Percentiles rank a stretch among this genome's conserved stretches.
phyloP scores from a whole-genome alignment of 805 yeast genomes.

The Monosporozyma yasuniensis region DNA sequence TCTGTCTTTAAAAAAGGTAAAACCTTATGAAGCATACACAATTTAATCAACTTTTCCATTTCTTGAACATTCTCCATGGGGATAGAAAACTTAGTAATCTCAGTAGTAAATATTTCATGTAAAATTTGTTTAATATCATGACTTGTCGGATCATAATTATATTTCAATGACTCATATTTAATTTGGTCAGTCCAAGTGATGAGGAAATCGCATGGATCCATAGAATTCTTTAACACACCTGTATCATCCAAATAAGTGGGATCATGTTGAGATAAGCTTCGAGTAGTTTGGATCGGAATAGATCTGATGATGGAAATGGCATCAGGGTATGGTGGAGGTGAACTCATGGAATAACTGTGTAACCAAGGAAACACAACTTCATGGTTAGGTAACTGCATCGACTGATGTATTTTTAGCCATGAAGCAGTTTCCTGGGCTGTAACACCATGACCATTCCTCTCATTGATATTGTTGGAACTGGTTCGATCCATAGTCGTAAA shows the following conservation, averaged over 20 bases:
- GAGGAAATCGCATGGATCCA: constrained; percentile 46
- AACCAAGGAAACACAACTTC: constrained; percentile 80
- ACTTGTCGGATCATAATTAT: neutral
- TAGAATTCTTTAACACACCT: constrained; percentile 46
- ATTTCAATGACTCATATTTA: constrained; percentile 17
- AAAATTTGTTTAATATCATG: neutral
- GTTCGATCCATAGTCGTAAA: neutral
- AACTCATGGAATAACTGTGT: constrained; percentile 60
- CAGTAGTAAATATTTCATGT: neutral
- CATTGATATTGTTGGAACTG: neutral
- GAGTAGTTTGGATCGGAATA: constrained; percentile 6
- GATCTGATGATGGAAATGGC: constrained; percentile 28
- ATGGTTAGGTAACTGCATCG: constrained; percentile 48
- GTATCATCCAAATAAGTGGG: constrained; percentile 22
- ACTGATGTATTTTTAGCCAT: constrained; percentile 3
- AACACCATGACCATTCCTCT: neutral
- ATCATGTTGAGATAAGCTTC: neutral
- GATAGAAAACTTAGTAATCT: neutral
- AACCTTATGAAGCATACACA: constrained; percentile 24
- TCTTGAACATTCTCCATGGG: neutral
- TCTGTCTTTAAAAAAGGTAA: constrained; percentile 37
- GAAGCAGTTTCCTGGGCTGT: neutral
- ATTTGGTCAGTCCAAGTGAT: constrained; percentile 38
- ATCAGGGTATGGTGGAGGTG: constrained; percentile 45
- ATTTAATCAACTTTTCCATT: constrained; percentile 14